phyloP scores from a whole-genome alignment of 176 grass and related monocot species.

The Rhynchospora breviuscula region DNA sequence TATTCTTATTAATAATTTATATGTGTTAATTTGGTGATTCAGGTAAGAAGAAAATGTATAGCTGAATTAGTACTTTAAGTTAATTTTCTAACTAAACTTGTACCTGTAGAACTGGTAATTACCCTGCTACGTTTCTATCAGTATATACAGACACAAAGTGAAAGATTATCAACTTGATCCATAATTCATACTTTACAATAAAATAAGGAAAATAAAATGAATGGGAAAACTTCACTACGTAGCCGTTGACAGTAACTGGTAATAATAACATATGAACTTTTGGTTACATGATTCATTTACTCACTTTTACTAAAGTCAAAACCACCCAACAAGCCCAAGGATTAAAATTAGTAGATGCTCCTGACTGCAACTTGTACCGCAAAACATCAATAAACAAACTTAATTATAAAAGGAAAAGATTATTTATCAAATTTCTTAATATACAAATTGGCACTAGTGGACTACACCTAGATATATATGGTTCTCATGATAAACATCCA shows the following conservation, averaged over 20 bases:
- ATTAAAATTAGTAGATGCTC: neutral
- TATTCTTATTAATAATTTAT: neutral
- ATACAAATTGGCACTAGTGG: constrained; percentile 28
- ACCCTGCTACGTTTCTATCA: neutral
- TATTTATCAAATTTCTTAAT: neutral
- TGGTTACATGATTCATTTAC: neutral
- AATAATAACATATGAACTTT: neutral
- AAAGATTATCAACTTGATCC: neutral
- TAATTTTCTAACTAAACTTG: neutral
- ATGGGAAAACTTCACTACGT: neutral
- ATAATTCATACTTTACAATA: neutral
- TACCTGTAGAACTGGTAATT: neutral
- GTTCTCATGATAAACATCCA: constrained; percentile 29
- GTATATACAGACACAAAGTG: neutral
- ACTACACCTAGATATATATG: constrained; percentile 27
- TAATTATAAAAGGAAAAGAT: neutral
- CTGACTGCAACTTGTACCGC: neutral
- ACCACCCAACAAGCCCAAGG: neutral
- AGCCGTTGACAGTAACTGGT: neutral
- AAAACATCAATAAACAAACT: neutral
- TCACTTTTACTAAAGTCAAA: neutral
- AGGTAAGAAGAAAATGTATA: neutral
- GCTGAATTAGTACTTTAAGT: neutral
- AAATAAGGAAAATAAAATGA: neutral
- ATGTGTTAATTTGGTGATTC: neutral